Conservation (phyloP, 2,329 filamentous ascomycete genomes). For the Aspergillus sp. region DNA sequence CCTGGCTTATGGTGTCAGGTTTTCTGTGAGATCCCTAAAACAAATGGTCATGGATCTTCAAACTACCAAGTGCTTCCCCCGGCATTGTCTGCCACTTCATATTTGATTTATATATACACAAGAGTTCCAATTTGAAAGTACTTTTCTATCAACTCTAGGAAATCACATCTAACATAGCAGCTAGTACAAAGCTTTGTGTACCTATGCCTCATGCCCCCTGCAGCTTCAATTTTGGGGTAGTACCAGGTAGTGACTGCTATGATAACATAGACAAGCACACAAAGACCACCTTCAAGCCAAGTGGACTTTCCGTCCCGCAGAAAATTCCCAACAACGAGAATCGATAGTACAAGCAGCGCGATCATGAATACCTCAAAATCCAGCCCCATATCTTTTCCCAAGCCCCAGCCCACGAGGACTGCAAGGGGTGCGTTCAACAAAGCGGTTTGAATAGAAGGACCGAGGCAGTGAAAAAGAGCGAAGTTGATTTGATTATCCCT, state of each 20-base stretch:
- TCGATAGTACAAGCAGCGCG: slow-evolving; percentile 72
- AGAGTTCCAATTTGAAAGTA: too few species aligned
- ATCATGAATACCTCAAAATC: slow-evolving; percentile 87
- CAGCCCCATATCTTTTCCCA: slow-evolving; percentile 66
- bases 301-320: slow-evolving; percentile 84
- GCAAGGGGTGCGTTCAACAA: slow-evolving; percentile 81
- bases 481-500: slow-evolving; percentile 65
- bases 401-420: slow-evolving; percentile 77
- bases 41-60: too few species aligned
- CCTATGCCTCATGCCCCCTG: too few species aligned
- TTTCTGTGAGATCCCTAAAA: too few species aligned
- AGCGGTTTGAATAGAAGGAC: slow-evolving; percentile 83
- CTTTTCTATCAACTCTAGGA: too few species aligned
- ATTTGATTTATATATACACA: too few species aligned
- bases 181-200: too few species aligned
- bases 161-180: too few species aligned
- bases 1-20: too few species aligned
- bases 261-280: slow-evolving; percentile 62
- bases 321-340: slow-evolving; percentile 83
- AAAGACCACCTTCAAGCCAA: slow-evolving; percentile 80
- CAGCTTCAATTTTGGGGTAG: slow-evolving; percentile 49
- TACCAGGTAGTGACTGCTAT: slow-evolving; percentile 59
- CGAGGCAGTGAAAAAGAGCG: slow-evolving; percentile 78
- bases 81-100: too few species aligned
- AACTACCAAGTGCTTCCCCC: too few species aligned